Evolutionary conservation across 1,284 basidiomycete genomes (phyloP).

Genomic region (Ceratobasidium sp.): DNA sequence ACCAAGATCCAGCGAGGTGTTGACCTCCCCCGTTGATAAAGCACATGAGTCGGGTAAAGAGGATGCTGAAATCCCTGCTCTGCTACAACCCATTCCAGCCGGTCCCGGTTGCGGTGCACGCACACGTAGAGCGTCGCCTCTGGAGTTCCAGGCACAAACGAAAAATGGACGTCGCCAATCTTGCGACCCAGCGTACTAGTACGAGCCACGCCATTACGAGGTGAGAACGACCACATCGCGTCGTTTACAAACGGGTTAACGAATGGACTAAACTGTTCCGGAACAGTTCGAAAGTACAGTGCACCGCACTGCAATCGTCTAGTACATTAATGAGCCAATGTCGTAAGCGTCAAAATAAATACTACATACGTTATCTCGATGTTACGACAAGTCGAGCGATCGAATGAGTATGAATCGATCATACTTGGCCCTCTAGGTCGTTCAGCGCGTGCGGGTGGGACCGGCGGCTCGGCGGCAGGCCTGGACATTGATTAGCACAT

Average conservation of each 20-base stretch:
- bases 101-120: not conserved
- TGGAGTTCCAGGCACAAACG: not conserved
- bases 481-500: too few species aligned
- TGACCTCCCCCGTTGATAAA: not conserved
- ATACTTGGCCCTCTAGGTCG: too few species aligned
- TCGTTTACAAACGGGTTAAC: not conserved
- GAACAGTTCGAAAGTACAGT: not conserved
- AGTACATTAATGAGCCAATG: too few species aligned
- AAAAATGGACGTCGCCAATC: constrained; percentile 3
- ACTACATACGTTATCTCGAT: too few species aligned
- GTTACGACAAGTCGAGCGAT: too few species aligned
- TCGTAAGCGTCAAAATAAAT: too few species aligned
- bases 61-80: not conserved
- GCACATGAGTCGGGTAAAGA: not conserved
- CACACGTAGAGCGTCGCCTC: constrained; percentile 1
- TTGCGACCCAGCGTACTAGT: not conserved
- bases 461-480: too few species aligned
- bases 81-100: not conserved
- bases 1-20: not conserved
- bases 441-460: too few species aligned
- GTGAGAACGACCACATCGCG: constrained; percentile 4
- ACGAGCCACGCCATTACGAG: not conserved
- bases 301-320: not conserved
- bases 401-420: too few species aligned
- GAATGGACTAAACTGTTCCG: not conserved